Base-by-base conservation (phyloP, 257 asterid species). In the Catharanthus roseus region DNA sequence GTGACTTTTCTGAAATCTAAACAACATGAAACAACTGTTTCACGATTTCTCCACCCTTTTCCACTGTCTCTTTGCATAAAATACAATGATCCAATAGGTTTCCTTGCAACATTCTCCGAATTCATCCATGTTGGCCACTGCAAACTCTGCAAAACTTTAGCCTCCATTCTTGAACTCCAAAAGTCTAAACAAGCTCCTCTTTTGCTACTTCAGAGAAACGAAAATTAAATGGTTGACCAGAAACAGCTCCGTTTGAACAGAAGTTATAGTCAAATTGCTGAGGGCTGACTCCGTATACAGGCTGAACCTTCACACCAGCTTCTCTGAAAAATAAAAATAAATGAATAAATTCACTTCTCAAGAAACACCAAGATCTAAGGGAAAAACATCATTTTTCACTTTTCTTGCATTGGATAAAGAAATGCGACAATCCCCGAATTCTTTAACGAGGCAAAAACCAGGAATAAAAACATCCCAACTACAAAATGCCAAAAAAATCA, bases 141-240 rank as follows among this genome's bases (percentile, higher is more conserved):
- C 78, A 83, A 67, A 49, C 86, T 76, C 63, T 75, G 86, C 0
- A 80, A 78, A 77, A 84, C 79, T 68, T 78, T 81, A 3, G 83
- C 86, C 83, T 87, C 96, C 96, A 92, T 92, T 42, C 39, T 75
- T 23, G 36, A 33, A 19, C 18, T 9, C 51, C 67, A 57, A 42
- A 39, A 70, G 28, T 23, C 11, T 6, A 15, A 28, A 28, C 51
- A 53, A 53, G 38, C 31, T 42, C n/a, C 3, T 69, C 3, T 63
- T 28, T 34, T n/a, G 4, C 42, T 21, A 3, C 51, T 51, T 16
- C 65, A 34, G 8, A 55, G 44, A 31, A 34, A 21, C 16, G 39
- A 47, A 21, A 28, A 44, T 29, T 3, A 23, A 50, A 68, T 33
- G 42, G 18, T 21, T 51, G 49, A 49, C 55, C 53, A 18, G 18